Base-by-base conservation (phyloP, 352 stramenopile species). In the Globisporangium irregulare region DNA sequence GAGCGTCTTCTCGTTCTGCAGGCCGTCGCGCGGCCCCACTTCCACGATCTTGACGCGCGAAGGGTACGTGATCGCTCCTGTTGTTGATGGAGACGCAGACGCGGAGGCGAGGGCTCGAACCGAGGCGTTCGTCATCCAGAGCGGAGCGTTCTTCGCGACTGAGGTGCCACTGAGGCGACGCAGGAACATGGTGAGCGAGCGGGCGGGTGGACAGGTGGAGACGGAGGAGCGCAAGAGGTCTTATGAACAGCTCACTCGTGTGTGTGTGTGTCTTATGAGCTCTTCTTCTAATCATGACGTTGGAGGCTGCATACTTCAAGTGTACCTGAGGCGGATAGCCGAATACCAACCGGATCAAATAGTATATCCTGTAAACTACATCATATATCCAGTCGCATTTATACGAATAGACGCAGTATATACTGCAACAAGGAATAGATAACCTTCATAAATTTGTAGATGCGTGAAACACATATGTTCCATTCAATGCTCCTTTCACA, bases 21-120 rank as follows among this genome's bases (percentile, higher is more conserved):
- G 79, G 2, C 97, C 97, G 78, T 99, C 97, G 22, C 97, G 85
- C 27, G 97, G 96, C 34, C 97, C 96, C 22, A 99, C 97, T 73
- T 98, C 93, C 10, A 98, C 93, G 74, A 98, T 96, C 72, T 93
- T 97, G 59, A 98, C 92, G 64, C 76, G 86, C 41, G 59, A 62
- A 25, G 88, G 88, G 73, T 94, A 96, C 34, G 53, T 56, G 29
- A 61, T n/a, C n/a, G 22, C 29, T 18, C 29, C 9, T 15, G 62
- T 32, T n/a, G 34, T 7, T 15, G 62, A 38, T n/a, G 34, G 54
- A 15, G 27, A 12, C 3, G 54, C 15, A 4, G 54, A 32, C 7
- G 15, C 1, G 3, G 29, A 55, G 1, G 53, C 48, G 25, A 62
- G 57, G 25, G 24, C 54, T 25, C 53, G 56, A 8, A 18, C 2